Base-by-base conservation (phyloP, 2,329 filamentous ascomycete species). In the Pseudocercospora pini-densiflorae region DNA sequence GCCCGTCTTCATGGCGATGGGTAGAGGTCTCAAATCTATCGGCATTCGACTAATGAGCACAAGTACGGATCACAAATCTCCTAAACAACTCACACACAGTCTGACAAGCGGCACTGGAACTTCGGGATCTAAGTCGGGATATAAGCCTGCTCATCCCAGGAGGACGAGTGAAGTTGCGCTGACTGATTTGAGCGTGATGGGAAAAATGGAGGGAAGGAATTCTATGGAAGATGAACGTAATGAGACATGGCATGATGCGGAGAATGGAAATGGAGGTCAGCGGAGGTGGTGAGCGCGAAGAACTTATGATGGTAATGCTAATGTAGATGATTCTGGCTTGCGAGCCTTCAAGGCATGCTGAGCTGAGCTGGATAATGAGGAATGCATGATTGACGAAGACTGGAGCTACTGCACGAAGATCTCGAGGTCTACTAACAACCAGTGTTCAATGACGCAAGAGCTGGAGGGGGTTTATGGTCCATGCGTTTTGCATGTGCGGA, bases 1-100 rank as follows among this genome's bases (percentile, higher is more conserved):
- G 29, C 51, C 64, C n/a, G 45, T 69, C 33, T 66, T 71, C 55
- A 43, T 71, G 5, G 40, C 61, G 5, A 43, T 63, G 6, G 66
- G 55, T 9, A n/a, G 27, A 14, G 51, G 51, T 9, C 24, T 55
- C 23, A 55, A 55, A 33, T 55, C 51, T 19, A n/a, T 55, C 8
- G 27, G 51, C 21, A 55, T 19, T n/a, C 23, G 51, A 31, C 21
- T 55, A 16, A 14, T 51, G 3, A 51, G 47, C 14, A 51, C 47
- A 27, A 24, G 47, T 9, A 24, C 19, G 23, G 19, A 27, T 9
- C 4, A 51, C 19, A 27, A 27, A 19, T 43, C 16, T 43, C 7
- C 40, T 19, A 21, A 27, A 19, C 21, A 21, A 7, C 47, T 19
- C 9, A 12, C 47, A 24, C 23, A 51, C 4, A 51, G 47, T 24